A percentile compares a stretch with the other conserved stretches of the same genome.
Evolutionary conservation across 2,329 filamentous ascomycete species (phyloP).

Genomic region (Penicillium decumbens): DNA sequence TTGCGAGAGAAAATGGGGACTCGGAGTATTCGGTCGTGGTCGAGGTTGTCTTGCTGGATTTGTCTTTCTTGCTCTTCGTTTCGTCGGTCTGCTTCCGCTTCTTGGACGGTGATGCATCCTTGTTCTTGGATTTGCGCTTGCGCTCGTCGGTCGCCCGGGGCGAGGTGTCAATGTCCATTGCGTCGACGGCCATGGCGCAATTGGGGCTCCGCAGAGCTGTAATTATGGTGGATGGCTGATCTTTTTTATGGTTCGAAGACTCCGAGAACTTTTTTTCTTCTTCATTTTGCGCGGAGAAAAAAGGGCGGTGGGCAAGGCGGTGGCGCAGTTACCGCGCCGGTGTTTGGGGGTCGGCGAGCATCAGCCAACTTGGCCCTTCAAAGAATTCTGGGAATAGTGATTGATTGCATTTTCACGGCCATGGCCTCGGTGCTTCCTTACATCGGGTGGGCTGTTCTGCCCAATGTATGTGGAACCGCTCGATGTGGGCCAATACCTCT

Average conservation of each 20-base stretch:
- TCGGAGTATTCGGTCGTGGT: constrained; percentile 29
- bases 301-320: constrained; percentile 30
- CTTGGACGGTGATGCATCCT: constrained; percentile 43
- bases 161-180: constrained; percentile 38
- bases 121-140: constrained; percentile 45
- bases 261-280: constrained; percentile 33
- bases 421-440: constrained; percentile 51
- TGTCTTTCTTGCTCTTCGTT: constrained; percentile 29
- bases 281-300: constrained; percentile 19
- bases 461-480: constrained; percentile 47
- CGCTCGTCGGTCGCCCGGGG: constrained; percentile 29
- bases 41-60: constrained; percentile 14
- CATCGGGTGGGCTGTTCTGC: constrained; percentile 59
- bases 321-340: constrained; percentile 12
- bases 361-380: constrained; percentile 6
- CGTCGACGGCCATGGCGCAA: constrained; percentile 35
- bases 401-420: constrained; percentile 3
- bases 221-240: constrained; percentile 8
- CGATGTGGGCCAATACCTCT: neutral
- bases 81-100: constrained; percentile 37
- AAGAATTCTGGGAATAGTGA: neutral
- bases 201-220: constrained; percentile 21
- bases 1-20: constrained; percentile 74
- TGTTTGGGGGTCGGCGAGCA: neutral
- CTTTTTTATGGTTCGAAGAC: constrained; percentile 15